Conservation (phyloP, 2,329 filamentous ascomycete genomes). For the Penicillium vulpinum region DNA sequence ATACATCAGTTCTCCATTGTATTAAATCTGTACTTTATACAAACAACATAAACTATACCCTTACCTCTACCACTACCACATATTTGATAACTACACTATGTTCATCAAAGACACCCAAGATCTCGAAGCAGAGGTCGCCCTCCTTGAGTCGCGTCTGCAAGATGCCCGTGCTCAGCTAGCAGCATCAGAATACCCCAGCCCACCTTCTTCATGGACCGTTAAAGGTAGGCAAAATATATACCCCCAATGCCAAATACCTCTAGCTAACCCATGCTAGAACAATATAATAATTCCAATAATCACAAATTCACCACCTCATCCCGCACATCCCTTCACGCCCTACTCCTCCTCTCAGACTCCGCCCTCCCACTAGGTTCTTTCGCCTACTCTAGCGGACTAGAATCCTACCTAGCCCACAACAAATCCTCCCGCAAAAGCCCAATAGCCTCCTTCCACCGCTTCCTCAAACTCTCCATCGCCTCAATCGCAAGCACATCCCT, state of each 20-base stretch:
- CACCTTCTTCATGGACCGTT: conserved; percentile 21
- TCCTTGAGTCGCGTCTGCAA: conserved; percentile 51
- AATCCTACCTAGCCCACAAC: conserved; percentile 63
- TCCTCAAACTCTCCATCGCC: conserved; percentile 58
- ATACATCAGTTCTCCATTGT: neutral
- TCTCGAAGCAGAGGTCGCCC: conserved; percentile 43
- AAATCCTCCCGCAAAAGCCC: conserved; percentile 41
- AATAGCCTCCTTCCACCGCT: conserved; percentile 52
- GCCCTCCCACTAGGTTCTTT: conserved; percentile 65
- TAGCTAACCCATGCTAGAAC: conserved; percentile 3
- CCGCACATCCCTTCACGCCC: conserved; percentile 48
- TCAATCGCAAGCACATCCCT: conserved; percentile 60
- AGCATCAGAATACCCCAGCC: conserved; percentile 15
- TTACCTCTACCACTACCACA: neutral
- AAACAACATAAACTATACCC: neutral
- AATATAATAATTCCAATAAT: conserved; percentile 9
- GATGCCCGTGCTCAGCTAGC: conserved; percentile 48
- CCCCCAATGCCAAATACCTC: neutral
- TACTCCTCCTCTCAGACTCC: conserved; percentile 64
- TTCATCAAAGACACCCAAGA: conserved; percentile 20
- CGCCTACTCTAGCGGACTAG: conserved; percentile 64
- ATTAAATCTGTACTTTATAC: neutral
- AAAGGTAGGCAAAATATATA: conserved; percentile 1
- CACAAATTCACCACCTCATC: conserved; percentile 5
- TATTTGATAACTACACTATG: conserved; percentile 20